phyloP scores from a whole-genome alignment of 2,329 filamentous ascomycete species.

The Curvularia sp. region DNA sequence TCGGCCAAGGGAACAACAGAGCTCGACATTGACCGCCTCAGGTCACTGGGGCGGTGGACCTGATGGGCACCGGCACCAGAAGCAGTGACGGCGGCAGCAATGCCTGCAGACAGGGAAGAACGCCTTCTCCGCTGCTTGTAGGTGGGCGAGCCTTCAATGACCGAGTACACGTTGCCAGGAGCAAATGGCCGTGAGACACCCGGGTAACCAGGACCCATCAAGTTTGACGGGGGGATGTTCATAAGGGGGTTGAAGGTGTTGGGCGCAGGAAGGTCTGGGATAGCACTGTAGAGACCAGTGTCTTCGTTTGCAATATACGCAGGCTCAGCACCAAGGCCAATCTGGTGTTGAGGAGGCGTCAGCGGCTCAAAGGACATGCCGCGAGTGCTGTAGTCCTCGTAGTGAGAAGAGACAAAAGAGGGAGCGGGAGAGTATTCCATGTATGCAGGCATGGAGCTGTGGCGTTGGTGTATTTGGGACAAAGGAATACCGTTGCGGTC shows the following conservation, averaged over 20 bases:
- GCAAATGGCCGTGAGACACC: constrained; percentile 72
- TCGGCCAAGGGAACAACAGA: constrained; percentile 85
- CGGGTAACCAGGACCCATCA: constrained; percentile 80
- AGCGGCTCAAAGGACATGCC: constrained; percentile 96
- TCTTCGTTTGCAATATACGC: constrained; percentile 99
- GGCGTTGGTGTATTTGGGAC: constrained; percentile 83
- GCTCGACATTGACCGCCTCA: constrained; percentile 86
- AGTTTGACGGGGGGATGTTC: constrained; percentile 84
- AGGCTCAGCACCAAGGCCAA: constrained; percentile 83
- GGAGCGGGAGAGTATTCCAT: constrained; percentile 98
- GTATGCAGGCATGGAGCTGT: constrained; percentile 98
- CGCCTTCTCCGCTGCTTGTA: constrained; percentile 97
- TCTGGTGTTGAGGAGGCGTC: constrained; percentile 89
- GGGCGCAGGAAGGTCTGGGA: constrained; percentile 83
- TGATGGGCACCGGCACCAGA: constrained; percentile 61
- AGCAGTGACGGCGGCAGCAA: constrained; percentile 73
- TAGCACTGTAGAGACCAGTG: constrained; percentile 92
- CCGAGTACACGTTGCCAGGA: constrained; percentile 85
- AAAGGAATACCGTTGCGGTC: constrained; percentile 91
- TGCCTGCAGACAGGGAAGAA: constrained; percentile 86
- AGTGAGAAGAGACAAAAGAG: constrained; percentile 98
- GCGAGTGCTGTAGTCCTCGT: constrained; percentile 96
- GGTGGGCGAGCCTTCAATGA: constrained; percentile 96
- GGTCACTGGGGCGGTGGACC: constrained; percentile 83
- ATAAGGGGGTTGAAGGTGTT: constrained; percentile 86